A percentile compares a stretch with the other conserved stretches of the same genome.
phyloP scores from a whole-genome alignment of 495 filamentous ascomycete species.

The Aspergillus affinis region DNA sequence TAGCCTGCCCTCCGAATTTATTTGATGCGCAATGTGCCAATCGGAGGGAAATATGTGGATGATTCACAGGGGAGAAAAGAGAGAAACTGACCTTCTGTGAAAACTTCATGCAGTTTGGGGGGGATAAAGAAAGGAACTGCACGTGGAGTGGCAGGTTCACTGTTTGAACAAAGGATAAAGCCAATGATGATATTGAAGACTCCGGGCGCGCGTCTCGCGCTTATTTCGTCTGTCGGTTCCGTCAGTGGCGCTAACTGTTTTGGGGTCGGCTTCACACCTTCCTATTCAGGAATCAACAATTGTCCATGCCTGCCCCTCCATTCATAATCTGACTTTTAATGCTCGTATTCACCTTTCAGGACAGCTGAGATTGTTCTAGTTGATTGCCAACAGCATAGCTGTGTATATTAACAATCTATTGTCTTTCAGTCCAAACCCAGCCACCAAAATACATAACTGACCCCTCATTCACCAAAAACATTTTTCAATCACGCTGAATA shows the following conservation, averaged over 20 bases:
- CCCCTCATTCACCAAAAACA: no score
- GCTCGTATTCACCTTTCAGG: no score
- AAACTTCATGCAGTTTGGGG: conserved; percentile 14
- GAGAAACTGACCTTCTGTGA: conserved; percentile 18
- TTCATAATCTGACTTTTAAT: no score
- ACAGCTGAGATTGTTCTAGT: no score
- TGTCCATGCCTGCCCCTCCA: no score
- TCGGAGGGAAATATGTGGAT: not conserved
- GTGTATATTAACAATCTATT: no score
- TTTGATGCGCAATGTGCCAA: not conserved
- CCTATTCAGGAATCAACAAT: not conserved
- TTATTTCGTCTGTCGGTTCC: conserved; percentile 11
- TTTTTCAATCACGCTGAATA: no score
- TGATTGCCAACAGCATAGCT: no score
- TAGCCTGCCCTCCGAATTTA: conserved; percentile 14
- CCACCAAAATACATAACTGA: no score
- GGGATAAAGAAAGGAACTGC: not conserved
- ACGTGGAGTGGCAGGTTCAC: not conserved
- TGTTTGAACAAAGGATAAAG: not conserved
- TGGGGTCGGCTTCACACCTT: not conserved
- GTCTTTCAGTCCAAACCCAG: no score
- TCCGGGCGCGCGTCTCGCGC: conserved; percentile 8
- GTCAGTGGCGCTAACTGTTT: conserved; percentile 9
- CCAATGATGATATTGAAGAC: conserved; percentile 7
- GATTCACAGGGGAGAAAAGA: not conserved